Percentiles rank a stretch among this genome's conserved stretches.
phyloP scores from a whole-genome alignment of 306 rosid species.

The Prunus davidiana region DNA sequence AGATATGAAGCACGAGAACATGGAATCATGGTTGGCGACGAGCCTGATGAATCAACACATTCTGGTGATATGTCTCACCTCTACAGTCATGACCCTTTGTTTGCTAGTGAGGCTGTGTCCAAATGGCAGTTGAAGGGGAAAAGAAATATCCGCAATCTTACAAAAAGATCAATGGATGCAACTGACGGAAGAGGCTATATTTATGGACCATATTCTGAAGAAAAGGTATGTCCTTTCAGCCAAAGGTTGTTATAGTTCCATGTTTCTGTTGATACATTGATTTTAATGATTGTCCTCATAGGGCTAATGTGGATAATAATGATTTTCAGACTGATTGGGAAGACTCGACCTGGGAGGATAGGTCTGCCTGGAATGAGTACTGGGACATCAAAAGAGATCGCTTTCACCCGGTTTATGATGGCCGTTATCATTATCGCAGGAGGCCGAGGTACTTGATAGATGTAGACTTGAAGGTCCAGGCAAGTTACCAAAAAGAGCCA shows the following conservation, averaged over 20 bases:
- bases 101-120: conserved; percentile 75
- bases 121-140: conserved; percentile 96
- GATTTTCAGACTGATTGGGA: conserved; percentile 54
- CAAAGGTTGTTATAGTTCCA: conserved; percentile 26
- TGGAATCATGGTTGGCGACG: conserved; percentile 67
- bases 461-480: conserved; percentile 87
- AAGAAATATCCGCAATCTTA: conserved; percentile 75
- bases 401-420: conserved; percentile 41
- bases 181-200: conserved; percentile 38
- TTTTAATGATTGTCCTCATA: conserved; percentile 42
- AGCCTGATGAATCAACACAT: conserved; percentile 58
- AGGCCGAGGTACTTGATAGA: conserved; percentile 61
- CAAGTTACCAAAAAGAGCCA: conserved; percentile 74
- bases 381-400: conserved; percentile 53
- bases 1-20: conserved; percentile 52
- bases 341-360: conserved; percentile 68
- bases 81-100: conserved; percentile 49
- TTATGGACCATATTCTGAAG: conserved; percentile 57
- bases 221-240: conserved; percentile 37
- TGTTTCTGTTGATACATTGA: conserved; percentile 30
- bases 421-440: conserved; percentile 45
- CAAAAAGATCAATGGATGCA: conserved; percentile 50
- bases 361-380: conserved; percentile 52
- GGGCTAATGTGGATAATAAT: conserved; percentile 29
- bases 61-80: conserved; percentile 71